Base-by-base conservation (phyloP, 2,329 filamentous ascomycete genomes). In the Neofusicoccum parvum region DNA sequence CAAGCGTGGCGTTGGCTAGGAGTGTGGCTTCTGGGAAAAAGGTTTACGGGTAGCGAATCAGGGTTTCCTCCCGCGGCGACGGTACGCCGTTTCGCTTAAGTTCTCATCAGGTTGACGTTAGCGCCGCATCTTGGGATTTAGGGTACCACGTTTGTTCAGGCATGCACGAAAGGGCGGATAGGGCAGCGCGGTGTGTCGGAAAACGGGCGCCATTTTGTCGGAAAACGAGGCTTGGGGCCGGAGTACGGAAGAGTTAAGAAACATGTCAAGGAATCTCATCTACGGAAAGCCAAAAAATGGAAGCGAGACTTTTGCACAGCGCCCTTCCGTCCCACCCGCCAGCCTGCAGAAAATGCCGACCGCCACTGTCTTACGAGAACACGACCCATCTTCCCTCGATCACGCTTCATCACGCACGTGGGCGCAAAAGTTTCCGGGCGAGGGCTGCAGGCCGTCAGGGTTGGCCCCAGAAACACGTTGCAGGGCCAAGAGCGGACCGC, bases 81-180 rank as follows among this genome's bases (percentile, higher is more conserved):
- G 56, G 56, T 60, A 60, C 56, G 56, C 43, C 56, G 56, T 60
- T 60, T 60, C 56, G 56, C 56, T 60, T 60, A 59, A 14, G 56
- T 48, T 48, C 12, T 60, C 56, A 60, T 48, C 56, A 48, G 43
- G 27, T 60, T 48, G 56, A 60, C 56, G 56, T 48, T 49, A 48
- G 56, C 56, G 56, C 39, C 27, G 56, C 56, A 60, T 60, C 56
- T 48, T 60, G 56, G 39, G 43, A 46, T 60, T 46, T 60, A 60
- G 56, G 56, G 56, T 60, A 60, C 56, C 56, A 46, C 32, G 17
- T 7, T 48, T 60, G 17, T 60, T 60, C 43, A 23, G 27, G 56
- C 41, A 48, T 60, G 53, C 36, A 6, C 54, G 39, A 23, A 51
- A 34, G 27, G 23, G 10, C 39, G 54, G 41, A 45, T 46, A 43